phyloP scores from a whole-genome alignment of 495 filamentous ascomycete species.

The Penicillium turbatum region DNA sequence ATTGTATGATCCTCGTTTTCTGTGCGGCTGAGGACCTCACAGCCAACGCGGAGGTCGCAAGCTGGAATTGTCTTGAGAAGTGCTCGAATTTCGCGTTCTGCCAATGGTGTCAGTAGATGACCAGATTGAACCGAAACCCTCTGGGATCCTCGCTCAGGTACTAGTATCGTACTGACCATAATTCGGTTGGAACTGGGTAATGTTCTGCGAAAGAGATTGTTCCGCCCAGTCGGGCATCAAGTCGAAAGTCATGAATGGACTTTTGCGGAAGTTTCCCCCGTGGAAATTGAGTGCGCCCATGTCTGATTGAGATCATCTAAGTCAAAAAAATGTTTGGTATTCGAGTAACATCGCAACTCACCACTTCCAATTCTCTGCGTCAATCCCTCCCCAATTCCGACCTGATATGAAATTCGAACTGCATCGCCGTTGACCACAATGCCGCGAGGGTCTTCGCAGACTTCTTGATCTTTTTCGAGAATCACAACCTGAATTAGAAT shows the following conservation, averaged over 20 bases:
- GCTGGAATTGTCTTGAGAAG: slow-evolving; percentile 16
- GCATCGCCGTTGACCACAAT: slow-evolving; percentile 42
- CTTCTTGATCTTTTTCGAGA: slow-evolving; percentile 37
- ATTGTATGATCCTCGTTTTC: slow-evolving; percentile 20
- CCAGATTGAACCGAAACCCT: background rate
- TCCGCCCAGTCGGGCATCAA: slow-evolving; percentile 13
- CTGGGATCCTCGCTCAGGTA: too few species aligned
- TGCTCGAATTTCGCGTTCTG: slow-evolving; percentile 4
- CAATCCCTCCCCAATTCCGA: slow-evolving; percentile 36
- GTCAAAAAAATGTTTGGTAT: too few species aligned
- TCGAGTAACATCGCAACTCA: too few species aligned
- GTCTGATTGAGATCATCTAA: too few species aligned
- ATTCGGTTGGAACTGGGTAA: slow-evolving; percentile 19
- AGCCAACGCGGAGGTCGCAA: slow-evolving; percentile 22
- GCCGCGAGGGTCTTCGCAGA: slow-evolving; percentile 40
- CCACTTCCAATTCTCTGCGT: slow-evolving; percentile 11
- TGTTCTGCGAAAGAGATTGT: slow-evolving; percentile 16
- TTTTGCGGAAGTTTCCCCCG: background rate
- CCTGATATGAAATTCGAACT: slow-evolving; percentile 32
- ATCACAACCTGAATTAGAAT: slow-evolving; percentile 17
- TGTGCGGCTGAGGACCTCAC: slow-evolving; percentile 24
- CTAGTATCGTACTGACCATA: slow-evolving; percentile 10
- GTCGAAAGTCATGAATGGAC: slow-evolving; percentile 13
- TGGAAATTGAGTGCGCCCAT: slow-evolving; percentile 14
- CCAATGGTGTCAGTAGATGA: background rate